Evolutionary conservation across 495 filamentous ascomycete genomes (phyloP), one percentile per base, ranked within the genome.

Genomic region (Recurvomyces mirabilis): DNA sequence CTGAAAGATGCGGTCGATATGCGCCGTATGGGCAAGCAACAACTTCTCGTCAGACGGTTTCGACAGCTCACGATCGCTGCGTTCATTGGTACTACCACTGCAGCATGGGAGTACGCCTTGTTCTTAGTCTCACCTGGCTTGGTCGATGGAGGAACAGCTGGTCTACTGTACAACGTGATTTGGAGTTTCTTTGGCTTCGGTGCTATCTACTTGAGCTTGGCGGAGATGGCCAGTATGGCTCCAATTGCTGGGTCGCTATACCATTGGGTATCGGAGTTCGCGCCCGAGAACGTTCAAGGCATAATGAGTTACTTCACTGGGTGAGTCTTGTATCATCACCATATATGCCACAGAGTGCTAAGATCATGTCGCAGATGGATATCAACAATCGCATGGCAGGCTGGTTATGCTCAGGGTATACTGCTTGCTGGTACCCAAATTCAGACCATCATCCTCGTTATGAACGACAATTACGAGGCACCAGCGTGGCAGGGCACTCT

Each of bases 401-500:
- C 28, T 9, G 25, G 19, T 10, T n/a, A 34, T 17, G 39, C 55
- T 1, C 6, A 17, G n/a, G 43, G 20, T 17, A 19, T 29, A 4
- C 58, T 52, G 20, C 22, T 57, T 7, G 34, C 30, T 10, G 50
- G 19, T 13, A 19, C 14, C 19, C 57, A 66, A 53, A 59, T 70
- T 14, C 57, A 68, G 41, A 58, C 57, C 3, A 41, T 71, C 1
- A 53, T 65, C 43, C 52, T 56, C 1, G 20, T 71, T 19, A 62
- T 60, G 38, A 30, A 66, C 42, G 52, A 61, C 2, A 41, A 46
- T 7, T 75, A 72, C 51, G 49, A 17, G 0, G 49, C 58, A 2
- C 41, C 63, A 33, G 46, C 45, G n/a, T 78, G 71, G 70, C 71
- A 77, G n/a, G 68, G 61, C 9, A 71, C 71, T 0, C 55, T 78